Evolutionary conservation across 2,329 filamentous ascomycete species (phyloP), one percentile per base, ranked within the genome.

Genomic region (Diaporthe sp.): DNA sequence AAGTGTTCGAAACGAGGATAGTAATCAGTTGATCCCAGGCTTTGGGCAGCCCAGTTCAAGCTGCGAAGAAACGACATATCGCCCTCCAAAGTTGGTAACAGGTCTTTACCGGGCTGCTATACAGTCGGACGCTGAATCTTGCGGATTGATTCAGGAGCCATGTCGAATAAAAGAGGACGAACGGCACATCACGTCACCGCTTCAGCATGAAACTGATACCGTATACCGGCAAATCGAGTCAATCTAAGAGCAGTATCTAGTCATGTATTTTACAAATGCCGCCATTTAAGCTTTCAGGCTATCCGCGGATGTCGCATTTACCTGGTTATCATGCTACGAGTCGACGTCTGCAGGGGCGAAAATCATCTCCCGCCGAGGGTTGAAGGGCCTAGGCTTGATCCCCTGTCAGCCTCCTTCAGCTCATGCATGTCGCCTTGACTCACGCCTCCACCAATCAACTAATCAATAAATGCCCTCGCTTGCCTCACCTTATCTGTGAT

Each of bases 41-140:
- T 68, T 25, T 68, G 65, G 44, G 65, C 65, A 25, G 65, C 65
- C 65, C 65, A 68, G 13, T 28, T 68, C 47, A 68, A 37, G 22
- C 65, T 15, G 12, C 47, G 65, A 28, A 68, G 31, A 53, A 68
- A 25, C 15, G 65, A 53, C 65, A 53, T 68, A 3, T 34, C 7
- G 63, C 39, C 22, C 10, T 53, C 31, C n/a, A 10, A 53, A 39
- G 9, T 22, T 39, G 6, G 20, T 12, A 25, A 39, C 5, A 17
- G n/a, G 1, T 34, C 17, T 34, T 13, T 3, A 13, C 25, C 22
- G 42, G 4, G 25, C 13, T 12, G 47, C 22, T 68, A 25, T 12
- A 39, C 7, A 53, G 7, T 34, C 47, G 20, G 13, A 22, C 12
- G 31, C 20, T 25, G 22, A 13, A 2, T 53, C 5, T n/a, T 28